Evolutionary conservation across 1,284 basidiomycete genomes (phyloP), one percentile per base, ranked within the genome.

Genomic region (Xanthoconium separans): DNA sequence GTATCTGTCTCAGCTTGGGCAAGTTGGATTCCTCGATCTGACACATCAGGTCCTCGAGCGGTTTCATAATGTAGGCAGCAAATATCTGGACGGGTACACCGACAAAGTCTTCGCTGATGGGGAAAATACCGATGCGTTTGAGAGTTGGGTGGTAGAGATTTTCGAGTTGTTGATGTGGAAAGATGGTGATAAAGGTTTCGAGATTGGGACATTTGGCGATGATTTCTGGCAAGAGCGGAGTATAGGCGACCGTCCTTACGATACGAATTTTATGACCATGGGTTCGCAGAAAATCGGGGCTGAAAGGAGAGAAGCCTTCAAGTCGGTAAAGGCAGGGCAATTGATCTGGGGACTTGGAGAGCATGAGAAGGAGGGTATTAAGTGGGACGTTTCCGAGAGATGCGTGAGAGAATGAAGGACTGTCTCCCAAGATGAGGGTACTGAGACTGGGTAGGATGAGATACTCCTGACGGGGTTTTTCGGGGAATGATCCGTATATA

Each of bases 241-340:
- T 54, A 60, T 69, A 30, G 52, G 70, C 53, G 45, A 69, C 66
- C 3, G 74, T 75, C 46, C 73, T 69, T 41, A 77, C 69, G 20
- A 60, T 61, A 20, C 65, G 66, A 37, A 78, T 68, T 61, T 78
- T 78, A 47, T 57, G 57, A 5, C 76, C 77, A 33, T 79, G 75
- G 0, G 66, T 64, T 13, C 55, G 48, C 55, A 78, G 63, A 54
- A 78, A 79, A 11, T 63, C 59, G 31, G 69, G 58, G 42, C 66
- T 65, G 3, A 77, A 76, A 13, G 75, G 73, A 2, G 74, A 66
- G 39, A 76, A 76, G 13, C 73, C 69, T 50, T 78, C 77, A 30
- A 78, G 65, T 22, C 74, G 68, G 11, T 66, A 61, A n/a, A 79
- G 61, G 16, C 57, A 58, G 3, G 77, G 76, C 3, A 78, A 61